Evolutionary conservation across 129 eudicot species (phyloP), one percentile per base, ranked within the genome.

Genomic region (Tagetes patula): DNA sequence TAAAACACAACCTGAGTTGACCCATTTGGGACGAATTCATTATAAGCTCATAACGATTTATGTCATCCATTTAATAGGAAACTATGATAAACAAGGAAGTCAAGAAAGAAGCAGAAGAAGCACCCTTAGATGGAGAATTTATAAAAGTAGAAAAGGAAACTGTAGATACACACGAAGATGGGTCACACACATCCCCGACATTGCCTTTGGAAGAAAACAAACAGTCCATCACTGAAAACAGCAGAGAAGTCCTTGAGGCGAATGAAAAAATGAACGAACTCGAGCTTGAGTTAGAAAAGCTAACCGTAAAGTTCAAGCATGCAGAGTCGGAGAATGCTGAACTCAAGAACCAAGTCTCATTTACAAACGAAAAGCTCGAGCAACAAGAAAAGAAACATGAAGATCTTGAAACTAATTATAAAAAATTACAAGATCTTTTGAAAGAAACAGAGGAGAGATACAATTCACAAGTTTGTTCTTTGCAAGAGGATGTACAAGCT

Each of bases 111-210:
- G 91, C 87, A 37, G 88, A 85, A 52, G 66, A 33, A 4, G 92
- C 89, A 36, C 70, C 81, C 34, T 70, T 87, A 8, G 99, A 91
- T 58, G 99, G 90, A 43, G 99, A 91, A 70, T 95, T 95, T 72
- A 80, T 95, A 13, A 91, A 91, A 77, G 96, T 95, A 33, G 99
- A 95, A 60, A 90, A 86, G 70, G 99, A 93, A 62, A 37, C 85
- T 0, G 71, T 82, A 8, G 86, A 76, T 27, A 77, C 68, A 12
- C 72, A 79, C 13, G 81, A 81, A 14, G 79, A 32, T 48, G 82
- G 31, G 32, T 12, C 83, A 34, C 79, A 74, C 7, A 73, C 81
- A 13, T 77, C 82, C 75, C 75, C 77, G 58, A 40, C 65, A 5
- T 41, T 58, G 54, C 42, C 84, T 11, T 66, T 59, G 2, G 82